phyloP scores from a whole-genome alignment of 805 yeast species.

The Saccharomycopsis malanga region DNA sequence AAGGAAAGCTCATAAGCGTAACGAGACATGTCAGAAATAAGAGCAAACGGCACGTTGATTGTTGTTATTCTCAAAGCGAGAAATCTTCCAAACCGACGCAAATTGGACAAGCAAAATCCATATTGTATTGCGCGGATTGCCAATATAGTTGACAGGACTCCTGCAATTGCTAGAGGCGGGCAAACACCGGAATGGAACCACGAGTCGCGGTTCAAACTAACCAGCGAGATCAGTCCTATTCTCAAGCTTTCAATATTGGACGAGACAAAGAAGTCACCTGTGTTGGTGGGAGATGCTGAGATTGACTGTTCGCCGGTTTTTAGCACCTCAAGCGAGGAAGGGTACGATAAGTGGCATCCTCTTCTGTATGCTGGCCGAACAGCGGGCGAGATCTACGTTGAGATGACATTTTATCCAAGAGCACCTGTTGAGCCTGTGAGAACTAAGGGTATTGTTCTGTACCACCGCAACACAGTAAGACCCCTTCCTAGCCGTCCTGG shows the following conservation, averaged over 20 bases:
- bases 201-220: slow-evolving; percentile 59
- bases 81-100: slow-evolving; percentile 79
- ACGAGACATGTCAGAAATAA: slow-evolving; percentile 26
- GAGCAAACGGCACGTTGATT: slow-evolving; percentile 49
- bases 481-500: slow-evolving; percentile 20
- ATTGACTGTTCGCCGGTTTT: slow-evolving; percentile 73
- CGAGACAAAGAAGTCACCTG: slow-evolving; percentile 80
- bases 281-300: slow-evolving; percentile 74
- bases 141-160: slow-evolving; percentile 73
- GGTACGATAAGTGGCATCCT: slow-evolving; percentile 81
- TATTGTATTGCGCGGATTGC: slow-evolving; percentile 79
- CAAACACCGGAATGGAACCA: slow-evolving; percentile 89
- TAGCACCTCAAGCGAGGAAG: slow-evolving; percentile 57
- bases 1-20: too few species aligned
- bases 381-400: slow-evolving; percentile 85
- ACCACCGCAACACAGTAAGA: slow-evolving; percentile 18
- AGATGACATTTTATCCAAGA: slow-evolving; percentile 82
- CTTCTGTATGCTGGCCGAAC: slow-evolving; percentile 58
- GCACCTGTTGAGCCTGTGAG: slow-evolving; percentile 23
- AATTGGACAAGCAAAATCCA: slow-evolving; percentile 90
- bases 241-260: slow-evolving; percentile 74
- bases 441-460: slow-evolving; percentile 17
- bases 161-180: slow-evolving; percentile 78
- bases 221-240: slow-evolving; percentile 54
- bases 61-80: slow-evolving; percentile 75